Base-by-base conservation (phyloP, 306 rosid species). In the Glycyrrhiza uralensis region DNA sequence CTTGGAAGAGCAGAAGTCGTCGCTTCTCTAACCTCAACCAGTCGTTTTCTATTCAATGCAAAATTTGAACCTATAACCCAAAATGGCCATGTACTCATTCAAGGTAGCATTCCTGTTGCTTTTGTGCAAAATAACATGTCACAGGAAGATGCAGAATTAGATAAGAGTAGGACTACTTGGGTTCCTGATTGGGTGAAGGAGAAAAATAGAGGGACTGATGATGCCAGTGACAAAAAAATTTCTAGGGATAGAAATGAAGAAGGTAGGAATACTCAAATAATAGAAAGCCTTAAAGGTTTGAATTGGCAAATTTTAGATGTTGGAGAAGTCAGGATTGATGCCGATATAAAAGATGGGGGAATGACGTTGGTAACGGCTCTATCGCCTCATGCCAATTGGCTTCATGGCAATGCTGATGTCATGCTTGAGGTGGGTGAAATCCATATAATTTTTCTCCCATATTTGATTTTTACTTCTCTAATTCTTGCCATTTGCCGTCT, bases 281-380 rank as follows among this genome's bases (percentile, higher is more conserved):
- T 93, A 52, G 98, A 93, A 79, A 81, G 98, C 85, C 98, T 90
- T 46, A 93, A 93, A 75, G 98, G 98, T 60, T 74, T 93, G 69
- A 90, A 90, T 81, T 93, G 93, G 97, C 93, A 90, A 76, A 79
- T 93, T 63, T 83, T 93, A 72, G 93, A 93, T 80, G 98, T 72
- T 54, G 97, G 98, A 73, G 97, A 93, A 84, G 98, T 93, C 81
- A 87, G 98, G 74, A 79, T 93, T 79, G 97, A 93, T 71, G 97
- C 96, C 4, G 98, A 90, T 84, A 88, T 93, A 81, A 90, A 93
- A 85, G 98, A 93, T 80, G 97, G 98, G 68, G 98, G 98, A 75
- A 93, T 93, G 98, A 83, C 83, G 79, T 79, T 93, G 91, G 80
- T 93, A 36, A 90, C 98, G 2, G 96, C 98, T 47, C 69, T 93